Conservation (phyloP, 257 asterid genomes). For the Penstemon newberryi region DNA sequence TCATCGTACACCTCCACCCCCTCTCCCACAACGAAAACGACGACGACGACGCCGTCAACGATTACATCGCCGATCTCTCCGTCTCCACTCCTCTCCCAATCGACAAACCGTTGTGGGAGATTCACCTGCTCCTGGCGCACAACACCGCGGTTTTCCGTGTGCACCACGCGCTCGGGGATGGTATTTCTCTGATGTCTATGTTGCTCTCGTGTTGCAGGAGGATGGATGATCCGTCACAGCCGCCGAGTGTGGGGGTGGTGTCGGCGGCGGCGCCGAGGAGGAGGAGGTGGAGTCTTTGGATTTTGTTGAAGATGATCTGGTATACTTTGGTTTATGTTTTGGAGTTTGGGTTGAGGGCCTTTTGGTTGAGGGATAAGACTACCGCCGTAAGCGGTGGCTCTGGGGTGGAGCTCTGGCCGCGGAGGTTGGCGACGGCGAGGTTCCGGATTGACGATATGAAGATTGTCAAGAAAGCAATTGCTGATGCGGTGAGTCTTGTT, state of each 20-base stretch:
- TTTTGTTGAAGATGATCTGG: conserved; percentile 36
- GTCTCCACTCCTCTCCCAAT: conserved; percentile 58
- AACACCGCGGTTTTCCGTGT: conserved; percentile 49
- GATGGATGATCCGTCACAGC: conserved; percentile 48
- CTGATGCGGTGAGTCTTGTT: conserved; percentile 32
- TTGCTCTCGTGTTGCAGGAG: conserved; percentile 58
- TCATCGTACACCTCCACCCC: conserved; percentile 45
- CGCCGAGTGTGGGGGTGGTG: conserved; percentile 41
- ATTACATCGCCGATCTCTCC: conserved; percentile 65
- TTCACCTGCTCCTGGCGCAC: conserved; percentile 66
- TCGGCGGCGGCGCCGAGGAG: conserved; percentile 24
- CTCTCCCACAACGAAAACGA: conserved; percentile 39
- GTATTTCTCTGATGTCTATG: conserved; percentile 75
- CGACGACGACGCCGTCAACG: conserved; percentile 70
- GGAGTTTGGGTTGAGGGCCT: conserved; percentile 31
- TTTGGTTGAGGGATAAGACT: conserved; percentile 40
- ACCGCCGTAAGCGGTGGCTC: conserved; percentile 52
- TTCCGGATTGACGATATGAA: conserved; percentile 51
- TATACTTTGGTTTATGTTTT: conserved; percentile 36
- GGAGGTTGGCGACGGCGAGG: conserved; percentile 51
- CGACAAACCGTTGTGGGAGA: conserved; percentile 84
- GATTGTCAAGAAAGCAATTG: conserved; percentile 40
- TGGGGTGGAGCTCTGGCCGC: conserved; percentile 61
- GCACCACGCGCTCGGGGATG: conserved; percentile 92
- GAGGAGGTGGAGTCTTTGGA: conserved; percentile 13